phyloP scores from a whole-genome alignment of 192 early-diverging fungal species.

The Podochytrium sp. region DNA sequence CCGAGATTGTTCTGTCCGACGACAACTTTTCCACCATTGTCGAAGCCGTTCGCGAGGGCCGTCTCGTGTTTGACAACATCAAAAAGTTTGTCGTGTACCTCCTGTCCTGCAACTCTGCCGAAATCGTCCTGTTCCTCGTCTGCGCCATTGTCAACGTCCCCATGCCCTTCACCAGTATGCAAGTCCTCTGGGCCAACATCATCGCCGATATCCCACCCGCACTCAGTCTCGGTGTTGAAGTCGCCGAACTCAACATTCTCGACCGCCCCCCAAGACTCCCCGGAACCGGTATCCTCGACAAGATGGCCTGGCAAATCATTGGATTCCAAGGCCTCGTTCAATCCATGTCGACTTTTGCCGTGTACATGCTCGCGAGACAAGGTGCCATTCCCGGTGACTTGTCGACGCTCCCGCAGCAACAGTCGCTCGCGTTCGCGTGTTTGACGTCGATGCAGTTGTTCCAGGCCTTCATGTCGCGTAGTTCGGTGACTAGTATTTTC shows the following conservation, averaged over 20 bases:
- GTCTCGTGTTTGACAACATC: constrained; percentile 97
- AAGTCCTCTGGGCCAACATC: constrained; percentile 97
- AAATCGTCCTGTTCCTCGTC: constrained; percentile 88
- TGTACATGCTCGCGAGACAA: constrained; percentile 36
- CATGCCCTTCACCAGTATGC: constrained; percentile 87
- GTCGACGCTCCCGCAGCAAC: constrained; percentile 43
- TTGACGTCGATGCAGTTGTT: constrained; percentile 87
- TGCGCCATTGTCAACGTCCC: constrained; percentile 72
- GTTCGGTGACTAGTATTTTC: constrained; percentile 75
- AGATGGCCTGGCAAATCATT: constrained; percentile 64
- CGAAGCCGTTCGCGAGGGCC: constrained; percentile 88
- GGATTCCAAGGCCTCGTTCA: constrained; percentile 78
- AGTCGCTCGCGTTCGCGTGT: constrained; percentile 74
- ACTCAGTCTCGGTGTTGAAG: constrained; percentile 90
- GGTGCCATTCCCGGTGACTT: constrained; percentile 31
- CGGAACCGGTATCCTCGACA: constrained; percentile 73
- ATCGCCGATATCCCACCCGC: constrained; percentile 97
- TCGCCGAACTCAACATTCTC: constrained; percentile 86
- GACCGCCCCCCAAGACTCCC: constrained; percentile 77
- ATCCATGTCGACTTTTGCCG: constrained; percentile 53
- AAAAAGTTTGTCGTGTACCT: constrained; percentile 96
- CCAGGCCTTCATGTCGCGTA: constrained; percentile 85
- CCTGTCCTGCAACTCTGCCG: constrained; percentile 91
- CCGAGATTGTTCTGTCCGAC: constrained; percentile 93
- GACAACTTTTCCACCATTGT: constrained; percentile 98